Evolutionary conservation across 352 stramenopile species (phyloP).

Genomic region (Globisporangium alternatum): DNA sequence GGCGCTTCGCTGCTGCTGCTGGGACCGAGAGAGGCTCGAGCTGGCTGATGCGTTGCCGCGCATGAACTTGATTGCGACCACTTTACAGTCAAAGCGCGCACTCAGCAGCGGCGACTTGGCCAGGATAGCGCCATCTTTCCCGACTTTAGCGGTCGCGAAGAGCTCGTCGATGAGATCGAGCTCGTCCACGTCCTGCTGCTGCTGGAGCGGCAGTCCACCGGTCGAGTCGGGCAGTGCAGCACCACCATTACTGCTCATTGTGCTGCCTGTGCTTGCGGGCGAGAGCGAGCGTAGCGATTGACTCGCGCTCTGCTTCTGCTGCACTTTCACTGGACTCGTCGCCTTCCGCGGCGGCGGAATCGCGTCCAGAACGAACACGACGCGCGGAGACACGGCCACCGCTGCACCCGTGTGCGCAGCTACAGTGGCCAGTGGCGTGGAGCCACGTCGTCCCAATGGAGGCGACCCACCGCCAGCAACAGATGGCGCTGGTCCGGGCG

Average conservation of each 20-base stretch:
- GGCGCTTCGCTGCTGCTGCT: conserved; percentile 7
- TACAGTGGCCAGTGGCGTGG: not conserved
- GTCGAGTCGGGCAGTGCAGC: not conserved
- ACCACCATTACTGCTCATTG: conserved; percentile 16
- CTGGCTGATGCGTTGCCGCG: conserved; percentile 24
- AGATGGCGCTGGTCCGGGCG: not conserved
- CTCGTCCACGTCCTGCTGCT: conserved; percentile 51
- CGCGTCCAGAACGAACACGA: conserved; percentile 77
- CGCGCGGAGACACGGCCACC: conserved; percentile 20
- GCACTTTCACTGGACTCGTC: conserved; percentile 11
- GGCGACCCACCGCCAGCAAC: not conserved
- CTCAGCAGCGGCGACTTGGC: conserved; percentile 69
- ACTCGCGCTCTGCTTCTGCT: conserved; percentile 13
- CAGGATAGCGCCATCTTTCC: conserved; percentile 63
- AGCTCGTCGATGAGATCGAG: conserved; percentile 71
- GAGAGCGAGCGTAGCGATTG: conserved; percentile 8
- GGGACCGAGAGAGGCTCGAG: not conserved
- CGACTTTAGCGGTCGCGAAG: conserved; percentile 40
- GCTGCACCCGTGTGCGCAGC: not conserved
- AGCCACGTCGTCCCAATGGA: conserved; percentile 6
- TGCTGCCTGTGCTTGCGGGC: conserved; percentile 26
- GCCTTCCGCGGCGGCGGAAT: conserved; percentile 40
- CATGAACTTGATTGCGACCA: conserved; percentile 65
- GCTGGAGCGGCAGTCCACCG: not conserved
- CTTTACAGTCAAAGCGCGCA: conserved; percentile 66